Evolutionary conservation across 2,329 filamentous ascomycete species (phyloP), one percentile per base, ranked within the genome.

Genomic region (Beauveria varroae): DNA sequence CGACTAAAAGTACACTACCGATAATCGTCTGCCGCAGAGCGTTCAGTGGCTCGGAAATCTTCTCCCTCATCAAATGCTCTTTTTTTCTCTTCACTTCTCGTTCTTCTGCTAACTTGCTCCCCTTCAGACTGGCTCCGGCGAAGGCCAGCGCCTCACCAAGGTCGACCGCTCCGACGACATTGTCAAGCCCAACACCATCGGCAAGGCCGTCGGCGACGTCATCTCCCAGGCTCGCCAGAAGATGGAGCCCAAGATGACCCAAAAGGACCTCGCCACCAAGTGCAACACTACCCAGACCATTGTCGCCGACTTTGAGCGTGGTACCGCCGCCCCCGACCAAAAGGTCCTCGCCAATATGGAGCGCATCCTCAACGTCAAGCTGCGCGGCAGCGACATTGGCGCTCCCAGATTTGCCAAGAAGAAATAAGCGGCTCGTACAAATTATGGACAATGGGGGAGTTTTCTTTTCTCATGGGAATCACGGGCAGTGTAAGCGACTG

Each of bases 131-230:
- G 65, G 67, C 26, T 65, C 67, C 58, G 68, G 69, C 67, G 93
- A 98, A 78, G 95, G 95, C 69, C 95, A 99, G 79, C 93, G 91
- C 73, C 83, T 98, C 67, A 98, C 95, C 68, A 97, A 98, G 82
- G 93, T 99, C 76, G 95, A 98, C 82, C 93, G 93, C 68, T 88
- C 87, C 74, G 93, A 98, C 81, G 95, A 97, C 74, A 96, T 97
- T 78, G 88, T 98, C 78, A 96, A 96, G 81, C 93, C 92, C 72
- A 96, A 96, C 80, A 96, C 91, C 52, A 82, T 97, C 63, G 91
- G 92, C 73, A 82, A 83, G 71, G 81, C 84, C 61, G 91, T 98
- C 66, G 91, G 90, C 70, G 86, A 90, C 67, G 90, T 88, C 66
- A 97, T 98, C 78, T 83, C 86, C 70, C 84, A 88, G 71, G 85